Evolutionary conservation across 768 basidiomycete species (phyloP).

Genomic region (Sistotremastrum niveocremeum): DNA sequence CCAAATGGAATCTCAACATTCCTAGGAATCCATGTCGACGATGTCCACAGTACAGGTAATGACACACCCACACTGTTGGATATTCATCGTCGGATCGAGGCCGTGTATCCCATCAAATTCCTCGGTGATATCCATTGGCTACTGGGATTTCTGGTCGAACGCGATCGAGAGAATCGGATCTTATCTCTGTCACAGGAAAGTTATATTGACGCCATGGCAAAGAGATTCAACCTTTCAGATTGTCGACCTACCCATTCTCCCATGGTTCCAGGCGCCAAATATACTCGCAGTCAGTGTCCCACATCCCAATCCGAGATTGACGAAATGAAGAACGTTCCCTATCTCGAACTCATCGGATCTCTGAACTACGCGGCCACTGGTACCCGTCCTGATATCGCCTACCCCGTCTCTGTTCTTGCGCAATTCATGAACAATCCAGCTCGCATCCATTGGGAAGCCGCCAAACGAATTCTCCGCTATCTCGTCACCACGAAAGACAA

Average conservation of each 20-base stretch:
- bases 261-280: conserved; percentile 1
- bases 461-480: conserved; percentile 13
- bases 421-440: conserved; percentile 12
- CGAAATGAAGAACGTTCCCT: conserved; percentile 5
- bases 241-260: conserved; percentile 1
- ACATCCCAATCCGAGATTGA: neutral
- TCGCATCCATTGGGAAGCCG: conserved; percentile 10
- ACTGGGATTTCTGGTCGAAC: neutral
- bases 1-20: conserved; percentile 2
- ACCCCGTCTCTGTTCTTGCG: conserved; percentile 9
- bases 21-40: conserved; percentile 18
- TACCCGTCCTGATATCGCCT: conserved; percentile 20
- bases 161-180: conserved; percentile 1
- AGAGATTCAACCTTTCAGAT: conserved; percentile 4
- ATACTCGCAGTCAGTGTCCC: conserved; percentile 3
- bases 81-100: conserved; percentile 2
- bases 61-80: neutral
- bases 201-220: conserved; percentile 8
- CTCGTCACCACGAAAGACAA: conserved; percentile 10
- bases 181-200: conserved; percentile 6
- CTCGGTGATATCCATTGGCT: conserved; percentile 4
- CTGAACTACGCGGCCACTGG: conserved; percentile 16
- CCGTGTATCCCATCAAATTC: conserved; percentile 1
- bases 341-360: conserved; percentile 12
- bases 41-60: conserved; percentile 5